phyloP scores from a whole-genome alignment of 805 yeast genomes.

The Wickerhamiella bombiphila region DNA sequence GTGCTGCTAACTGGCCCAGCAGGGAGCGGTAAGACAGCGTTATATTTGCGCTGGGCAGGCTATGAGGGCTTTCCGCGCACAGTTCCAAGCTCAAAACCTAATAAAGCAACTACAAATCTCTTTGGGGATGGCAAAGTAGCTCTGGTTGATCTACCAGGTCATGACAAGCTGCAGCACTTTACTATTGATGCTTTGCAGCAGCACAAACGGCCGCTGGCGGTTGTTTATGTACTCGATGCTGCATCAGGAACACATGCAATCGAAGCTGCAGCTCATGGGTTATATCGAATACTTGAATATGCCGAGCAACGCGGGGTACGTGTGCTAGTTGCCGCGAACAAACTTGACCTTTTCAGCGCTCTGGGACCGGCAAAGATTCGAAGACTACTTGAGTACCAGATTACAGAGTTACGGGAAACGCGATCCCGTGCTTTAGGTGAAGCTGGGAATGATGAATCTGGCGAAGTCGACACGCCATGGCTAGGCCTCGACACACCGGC shows the following conservation, averaged over 20 bases:
- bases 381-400: conserved; percentile 46
- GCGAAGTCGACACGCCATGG: conserved; percentile 31
- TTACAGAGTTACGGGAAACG: conserved; percentile 39
- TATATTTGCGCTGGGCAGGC: conserved; percentile 27
- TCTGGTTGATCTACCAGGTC: conserved; percentile 75
- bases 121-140: not conserved
- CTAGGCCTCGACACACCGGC: conserved; percentile 25
- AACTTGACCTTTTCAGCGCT: conserved; percentile 71
- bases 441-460: conserved; percentile 19
- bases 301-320: conserved; percentile 57
- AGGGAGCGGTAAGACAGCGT: conserved; percentile 50
- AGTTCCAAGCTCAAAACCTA: conserved; percentile 12
- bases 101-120: conserved; percentile 3
- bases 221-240: conserved; percentile 67
- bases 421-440: conserved; percentile 35
- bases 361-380: conserved; percentile 52
- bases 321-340: conserved; percentile 67
- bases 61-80: conserved; percentile 4
- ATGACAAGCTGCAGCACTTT: conserved; percentile 50
- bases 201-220: conserved; percentile 39
- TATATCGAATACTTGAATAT: conserved; percentile 42
- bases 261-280: conserved; percentile 39
- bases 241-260: conserved; percentile 37
- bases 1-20: conserved; percentile 52
- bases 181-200: conserved; percentile 35